A percentile compares a stretch with the other conserved stretches of the same genome.
Conservation (phyloP, 2,329 filamentous ascomycete species). For the Aspergillus vadensis region DNA sequence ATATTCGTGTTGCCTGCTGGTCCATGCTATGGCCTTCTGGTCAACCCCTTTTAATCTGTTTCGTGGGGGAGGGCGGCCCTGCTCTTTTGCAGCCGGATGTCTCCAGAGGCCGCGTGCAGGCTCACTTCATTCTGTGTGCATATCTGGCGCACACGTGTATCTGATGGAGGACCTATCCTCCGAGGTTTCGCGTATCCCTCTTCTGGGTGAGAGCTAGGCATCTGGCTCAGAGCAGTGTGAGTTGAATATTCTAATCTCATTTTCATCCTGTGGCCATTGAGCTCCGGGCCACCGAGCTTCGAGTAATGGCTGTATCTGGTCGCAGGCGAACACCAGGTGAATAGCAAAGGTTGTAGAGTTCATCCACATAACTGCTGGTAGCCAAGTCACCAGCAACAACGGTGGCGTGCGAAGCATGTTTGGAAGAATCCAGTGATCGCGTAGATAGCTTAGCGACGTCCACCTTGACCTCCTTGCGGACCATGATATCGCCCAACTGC, state of each 20-base stretch:
- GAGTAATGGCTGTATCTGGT: constrained; percentile 24
- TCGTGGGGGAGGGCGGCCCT: no score
- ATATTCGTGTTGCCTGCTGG: no score
- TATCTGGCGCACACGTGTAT: no score
- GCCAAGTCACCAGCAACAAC: constrained; percentile 30
- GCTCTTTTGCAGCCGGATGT: no score
- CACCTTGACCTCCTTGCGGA: constrained; percentile 64
- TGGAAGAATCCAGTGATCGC: constrained; percentile 20
- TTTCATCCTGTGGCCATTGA: not conserved
- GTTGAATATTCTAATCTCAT: not conserved
- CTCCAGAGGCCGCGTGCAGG: no score
- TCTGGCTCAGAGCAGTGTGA: not conserved
- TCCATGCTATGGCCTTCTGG: no score
- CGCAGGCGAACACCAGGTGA: constrained; percentile 32
- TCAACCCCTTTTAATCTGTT: no score
- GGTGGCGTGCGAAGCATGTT: constrained; percentile 27
- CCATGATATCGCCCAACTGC: constrained; percentile 60
- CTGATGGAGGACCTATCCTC: no score
- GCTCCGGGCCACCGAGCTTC: not conserved
- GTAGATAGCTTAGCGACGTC: constrained; percentile 42
- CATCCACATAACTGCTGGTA: constrained; percentile 50
- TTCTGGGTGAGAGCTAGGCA: no score
- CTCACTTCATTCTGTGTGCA: no score
- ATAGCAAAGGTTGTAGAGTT: constrained; percentile 45
- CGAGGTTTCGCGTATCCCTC: no score